Evolutionary conservation across 306 rosid species (phyloP), one percentile per base, ranked within the genome.

Genomic region (Citrullus amarus): DNA sequence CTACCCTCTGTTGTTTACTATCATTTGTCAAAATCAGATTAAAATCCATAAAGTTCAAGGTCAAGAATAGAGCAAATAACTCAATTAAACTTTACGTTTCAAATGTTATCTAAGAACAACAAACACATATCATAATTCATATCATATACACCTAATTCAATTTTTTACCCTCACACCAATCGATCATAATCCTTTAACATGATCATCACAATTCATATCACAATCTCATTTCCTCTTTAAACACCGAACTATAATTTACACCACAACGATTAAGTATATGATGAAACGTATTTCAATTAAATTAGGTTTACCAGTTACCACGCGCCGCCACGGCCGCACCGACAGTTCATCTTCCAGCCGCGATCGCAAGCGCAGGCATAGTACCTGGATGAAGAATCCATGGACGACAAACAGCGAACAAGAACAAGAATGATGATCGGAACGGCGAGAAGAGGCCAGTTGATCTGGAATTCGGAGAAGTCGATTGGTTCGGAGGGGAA

Each of bases 361-460:
- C 73, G 73, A 66, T 66, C 15, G 53, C 77, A 71, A 48, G 77
- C 39, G 41, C 77, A 71, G 55, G n/a, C 75, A 44, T 69, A 5
- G 58, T 25, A 30, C 59, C 41, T 71, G 20, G 55, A 11, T 12
- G 77, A 48, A 71, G 77, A 22, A 46, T 71, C 77, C 59, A 22
- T 17, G 39, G 87, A 80, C 0, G 89, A 90, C n/a, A 91, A 46
- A 77, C 81, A 76, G 76, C 87, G 83, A 39, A 91, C 69, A 39
- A 91, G 66, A 57, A 86, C 51, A 4, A 90, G 44, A 15, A 90
- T 53, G 12, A 90, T 36, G 56, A 91, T 54, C 15, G 88, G 87
- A n/a, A 1, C 0, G 9, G 82, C 55, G 60, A 90, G 54, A 44
- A 81, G 83, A 43, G 73, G 78, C 89, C 85, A 86, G 60, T 88